Conservation (phyloP, 1,139 yeast genomes). For the Sugiyamaella neomexicana region DNA sequence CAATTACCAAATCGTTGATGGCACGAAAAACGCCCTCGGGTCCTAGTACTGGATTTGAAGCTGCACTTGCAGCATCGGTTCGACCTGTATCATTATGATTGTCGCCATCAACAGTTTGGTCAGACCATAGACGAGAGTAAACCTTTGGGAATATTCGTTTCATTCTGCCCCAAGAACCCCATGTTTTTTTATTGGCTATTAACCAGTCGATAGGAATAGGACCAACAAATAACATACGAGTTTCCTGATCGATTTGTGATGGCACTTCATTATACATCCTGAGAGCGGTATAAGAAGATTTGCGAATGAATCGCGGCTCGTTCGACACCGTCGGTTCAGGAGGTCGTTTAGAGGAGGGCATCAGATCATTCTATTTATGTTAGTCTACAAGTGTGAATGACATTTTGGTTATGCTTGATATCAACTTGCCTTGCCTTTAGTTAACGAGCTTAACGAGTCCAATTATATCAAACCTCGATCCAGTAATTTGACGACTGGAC, state of each 20-base stretch:
- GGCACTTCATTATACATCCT: constrained; percentile 58
- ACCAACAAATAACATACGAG: constrained; percentile 60
- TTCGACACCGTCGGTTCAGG: background rate
- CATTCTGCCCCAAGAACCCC: constrained; percentile 24
- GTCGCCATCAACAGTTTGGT: background rate
- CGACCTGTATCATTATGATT: background rate
- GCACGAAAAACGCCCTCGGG: constrained; percentile 11
- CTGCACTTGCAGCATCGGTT: background rate
- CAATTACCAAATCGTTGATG: constrained; percentile 11
- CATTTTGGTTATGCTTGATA: no score
- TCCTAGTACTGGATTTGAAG: background rate
- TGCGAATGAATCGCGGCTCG: constrained; percentile 14
- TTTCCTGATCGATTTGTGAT: constrained; percentile 49
- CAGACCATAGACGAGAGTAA: constrained; percentile 17
- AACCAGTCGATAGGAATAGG: constrained; percentile 66
- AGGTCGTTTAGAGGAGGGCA: background rate
- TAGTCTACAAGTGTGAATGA: no score
- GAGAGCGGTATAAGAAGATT: constrained; percentile 60
- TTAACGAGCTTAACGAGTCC: background rate
- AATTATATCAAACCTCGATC: no score
- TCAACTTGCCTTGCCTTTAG: background rate
- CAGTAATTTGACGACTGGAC: no score
- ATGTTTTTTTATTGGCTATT: constrained; percentile 35
- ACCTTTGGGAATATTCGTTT: constrained; percentile 16
- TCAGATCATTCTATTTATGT: background rate